Conservation (phyloP, 140 eudicot species). For the Senecio squalidus region DNA sequence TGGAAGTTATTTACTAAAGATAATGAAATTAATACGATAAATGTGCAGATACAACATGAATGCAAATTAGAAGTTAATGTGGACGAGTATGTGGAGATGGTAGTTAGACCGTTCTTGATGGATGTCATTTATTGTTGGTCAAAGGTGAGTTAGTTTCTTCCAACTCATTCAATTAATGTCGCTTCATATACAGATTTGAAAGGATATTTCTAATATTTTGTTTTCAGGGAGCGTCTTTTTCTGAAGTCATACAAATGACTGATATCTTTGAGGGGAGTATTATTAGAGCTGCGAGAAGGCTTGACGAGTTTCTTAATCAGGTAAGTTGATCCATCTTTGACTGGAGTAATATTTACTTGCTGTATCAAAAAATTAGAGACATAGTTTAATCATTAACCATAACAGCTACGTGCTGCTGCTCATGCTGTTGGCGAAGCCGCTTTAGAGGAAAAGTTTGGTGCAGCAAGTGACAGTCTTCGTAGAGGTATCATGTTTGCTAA, state of each 20-base stretch:
- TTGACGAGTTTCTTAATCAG: constrained; percentile 96
- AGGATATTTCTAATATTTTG: background rate
- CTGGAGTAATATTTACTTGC: no score
- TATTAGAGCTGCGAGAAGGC: constrained; percentile 88
- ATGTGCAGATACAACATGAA: constrained; percentile 89
- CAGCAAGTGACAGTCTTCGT: constrained; percentile 92
- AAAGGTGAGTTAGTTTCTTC: constrained; percentile 44
- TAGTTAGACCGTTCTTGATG: constrained; percentile 90
- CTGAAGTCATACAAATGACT: constrained; percentile 94
- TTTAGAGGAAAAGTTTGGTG: constrained; percentile 74
- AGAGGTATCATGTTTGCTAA: constrained; percentile 99
- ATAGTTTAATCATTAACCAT: background rate
- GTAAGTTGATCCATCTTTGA: constrained; percentile 28
- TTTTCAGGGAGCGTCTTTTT: constrained; percentile 73
- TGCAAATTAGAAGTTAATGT: constrained; percentile 88
- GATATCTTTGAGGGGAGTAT: constrained; percentile 98
- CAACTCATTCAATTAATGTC: background rate
- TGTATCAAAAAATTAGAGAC: background rate
- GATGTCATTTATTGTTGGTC: constrained; percentile 98
- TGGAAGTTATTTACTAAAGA: background rate
- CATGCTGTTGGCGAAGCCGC: constrained; percentile 90
- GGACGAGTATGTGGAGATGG: constrained; percentile 96
- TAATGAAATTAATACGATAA: background rate
- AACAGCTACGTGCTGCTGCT: constrained; percentile 88
- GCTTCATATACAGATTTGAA: background rate